Percentiles rank a stretch among this genome's conserved stretches.
phyloP scores from a whole-genome alignment of 345 rosid genomes.

The Streptanthus diversifolius region DNA sequence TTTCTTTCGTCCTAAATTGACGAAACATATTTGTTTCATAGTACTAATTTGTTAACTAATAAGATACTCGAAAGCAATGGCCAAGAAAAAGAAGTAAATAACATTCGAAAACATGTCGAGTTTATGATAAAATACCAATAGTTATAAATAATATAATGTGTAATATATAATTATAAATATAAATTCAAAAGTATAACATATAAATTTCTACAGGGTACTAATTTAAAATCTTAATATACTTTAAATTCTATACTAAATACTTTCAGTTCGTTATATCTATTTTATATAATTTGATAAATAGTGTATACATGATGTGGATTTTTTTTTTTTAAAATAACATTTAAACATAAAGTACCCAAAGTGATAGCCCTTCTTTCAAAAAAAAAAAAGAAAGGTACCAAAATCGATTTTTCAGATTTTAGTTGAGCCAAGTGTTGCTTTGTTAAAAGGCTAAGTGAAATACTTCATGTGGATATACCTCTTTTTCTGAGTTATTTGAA shows the following conservation, averaged over 20 bases:
- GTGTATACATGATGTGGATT: background rate
- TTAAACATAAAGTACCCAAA: background rate
- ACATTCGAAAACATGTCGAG: background rate
- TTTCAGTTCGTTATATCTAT: background rate
- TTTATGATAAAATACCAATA: background rate
- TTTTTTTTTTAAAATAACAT: background rate
- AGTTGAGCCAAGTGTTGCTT: slow-evolving; percentile 24
- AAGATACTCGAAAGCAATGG: background rate
- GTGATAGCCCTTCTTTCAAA: too few relatives aligned
- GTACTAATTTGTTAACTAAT: background rate
- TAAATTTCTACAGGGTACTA: background rate
- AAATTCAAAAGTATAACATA: background rate
- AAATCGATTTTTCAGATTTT: too few relatives aligned
- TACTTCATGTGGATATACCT: slow-evolving; percentile 23
- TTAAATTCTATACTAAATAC: background rate
- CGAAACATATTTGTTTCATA: background rate
- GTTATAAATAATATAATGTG: background rate
- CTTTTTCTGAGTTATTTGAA: slow-evolving; percentile 16
- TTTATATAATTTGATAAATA: background rate
- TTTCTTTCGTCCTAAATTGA: slow-evolving; percentile 3
- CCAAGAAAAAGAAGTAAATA: background rate
- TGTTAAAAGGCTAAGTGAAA: slow-evolving; percentile 12
- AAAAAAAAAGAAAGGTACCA: too few relatives aligned
- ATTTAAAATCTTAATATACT: background rate
- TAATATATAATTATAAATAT: background rate